Evolutionary conservation across 306 rosid species (phyloP), one percentile per base, ranked within the genome.

Genomic region (Bauhinia variegata): DNA sequence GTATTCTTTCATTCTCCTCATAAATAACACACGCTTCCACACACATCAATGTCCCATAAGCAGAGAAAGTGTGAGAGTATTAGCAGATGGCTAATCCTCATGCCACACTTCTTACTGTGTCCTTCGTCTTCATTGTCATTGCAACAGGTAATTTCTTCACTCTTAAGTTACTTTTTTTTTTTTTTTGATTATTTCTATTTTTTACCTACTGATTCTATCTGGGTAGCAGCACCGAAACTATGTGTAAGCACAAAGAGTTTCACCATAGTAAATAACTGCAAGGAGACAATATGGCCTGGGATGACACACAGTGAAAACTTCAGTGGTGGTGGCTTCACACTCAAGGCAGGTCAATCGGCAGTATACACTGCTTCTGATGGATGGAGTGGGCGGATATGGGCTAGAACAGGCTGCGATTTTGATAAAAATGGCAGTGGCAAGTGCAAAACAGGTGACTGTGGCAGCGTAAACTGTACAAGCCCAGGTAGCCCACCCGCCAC

Each of bases 311-410:
- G 72, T 30, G 86, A 83, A 18, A 82, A 84, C 76, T 57, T 79
- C 74, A 84, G 34, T 1, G 80, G 79, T 2, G 82, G 81, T 4
- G 86, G 89, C 19, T 75, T 84, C 53, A 49, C 79, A 51, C 44
- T 82, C 33, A 78, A 82, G 47, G 72, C 79, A 31, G 76, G 87
- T 7, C 72, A 82, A 37, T 82, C 87, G 23, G 58, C 75, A 11
- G 73, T 77, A 4, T 82, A 76, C 48, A 76, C 78, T 0, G 82
- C 85, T 34, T 77, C 90, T 5, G 28, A 65, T 1, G 49, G 60
- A 31, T 85, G 90, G 87, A 66, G 57, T 4, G 95, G 95, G 8
- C 72, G 89, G 17, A 88, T 86, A 60, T 86, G 89, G 91, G 84
- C 64, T 2, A 50, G 87, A 59, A 88, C 89, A 0, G 86, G 92